Conservation (phyloP, 176 grass and related monocot genomes). For the Aechmea fasciata region DNA sequence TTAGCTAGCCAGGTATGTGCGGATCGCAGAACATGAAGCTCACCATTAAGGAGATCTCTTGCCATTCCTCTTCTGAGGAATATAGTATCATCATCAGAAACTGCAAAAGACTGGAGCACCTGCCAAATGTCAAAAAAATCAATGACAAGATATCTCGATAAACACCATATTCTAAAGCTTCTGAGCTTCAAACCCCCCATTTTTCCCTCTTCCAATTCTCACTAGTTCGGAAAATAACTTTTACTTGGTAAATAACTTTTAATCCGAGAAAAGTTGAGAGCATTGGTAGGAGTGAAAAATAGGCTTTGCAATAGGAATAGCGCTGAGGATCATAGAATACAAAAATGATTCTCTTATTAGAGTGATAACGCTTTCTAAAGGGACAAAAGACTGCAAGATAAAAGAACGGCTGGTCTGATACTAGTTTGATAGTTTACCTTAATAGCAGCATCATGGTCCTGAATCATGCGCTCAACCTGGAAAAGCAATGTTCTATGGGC, state of each 20-base stretch:
- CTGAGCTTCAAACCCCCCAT: not conserved
- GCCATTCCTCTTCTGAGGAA: conserved; percentile 53
- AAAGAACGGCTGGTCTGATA: not conserved
- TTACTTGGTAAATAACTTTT: too few species aligned
- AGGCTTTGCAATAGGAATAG: too few species aligned
- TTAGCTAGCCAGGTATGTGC: conserved; percentile 30
- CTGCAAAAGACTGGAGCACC: conserved; percentile 33
- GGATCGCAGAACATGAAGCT: conserved; percentile 41
- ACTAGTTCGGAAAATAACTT: too few species aligned
- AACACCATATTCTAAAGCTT: not conserved
- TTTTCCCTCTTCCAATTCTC: not conserved
- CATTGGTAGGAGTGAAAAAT: too few species aligned
- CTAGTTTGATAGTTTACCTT: conserved; percentile 26
- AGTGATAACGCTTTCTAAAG: not conserved
- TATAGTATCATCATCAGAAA: conserved; percentile 7
- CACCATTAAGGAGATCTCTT: conserved; percentile 54
- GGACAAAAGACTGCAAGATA: not conserved
- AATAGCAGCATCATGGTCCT: conserved; percentile 35
- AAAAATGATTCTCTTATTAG: too few species aligned
- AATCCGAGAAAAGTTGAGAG: too few species aligned
- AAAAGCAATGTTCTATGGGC: conserved; percentile 48
- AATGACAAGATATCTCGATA: not conserved
- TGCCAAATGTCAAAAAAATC: conserved; percentile 21
- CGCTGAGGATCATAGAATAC: too few species aligned
- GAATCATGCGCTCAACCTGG: conserved; percentile 34